Base-by-base conservation (phyloP, 768 basidiomycete species). In the Mycena metata region DNA sequence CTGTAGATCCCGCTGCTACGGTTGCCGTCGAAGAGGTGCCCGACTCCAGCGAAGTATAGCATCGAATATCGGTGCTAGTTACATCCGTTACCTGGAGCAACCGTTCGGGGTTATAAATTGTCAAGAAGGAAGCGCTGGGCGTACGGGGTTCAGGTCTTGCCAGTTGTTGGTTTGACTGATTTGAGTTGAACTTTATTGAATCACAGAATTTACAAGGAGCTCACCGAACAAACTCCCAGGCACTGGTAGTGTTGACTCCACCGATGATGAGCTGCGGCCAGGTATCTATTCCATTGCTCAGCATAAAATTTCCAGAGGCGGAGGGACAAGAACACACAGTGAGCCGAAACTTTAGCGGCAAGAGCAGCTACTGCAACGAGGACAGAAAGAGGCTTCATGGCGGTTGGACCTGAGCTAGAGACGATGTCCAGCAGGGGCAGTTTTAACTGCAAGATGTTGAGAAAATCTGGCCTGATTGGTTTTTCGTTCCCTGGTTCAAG, bases 1-100 rank as follows among this genome's bases (percentile, higher is more conserved):
- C 60, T 54, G 69, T 71, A 19, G 72, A 67, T 36, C 79, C 79
- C 21, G 79, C 79, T 19, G 73, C 66, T 56, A 80, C 77, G 52
- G 70, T 72, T 54, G 73, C 68, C 16, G 76, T 79, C 66, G 74
- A 57, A 24, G 79, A 72, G 15, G 76, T 78, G 15, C 74, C 69
- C 42, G 67, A 56, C 12, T 70, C 66, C 47, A 23, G 41, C 8
- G 69, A 70, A 2, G 42, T 36, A 57, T 62, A 70, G 57, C 64
- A 66, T 17, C 64, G 59, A 41, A 70, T 30, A 24, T 70, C 69
- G 19, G 39, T 59, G 30, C 12, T 39, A 11, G 41, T 66, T 4
- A 70, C 69, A 46, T 70, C 65, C 2, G 54, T 69, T 24, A 51
- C 6, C 61, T 64, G 42, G 46, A 11, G 13, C 21, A 7, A 13